Base-by-base conservation (phyloP, 306 rosid genomes). In the Cicer bijugum region DNA sequence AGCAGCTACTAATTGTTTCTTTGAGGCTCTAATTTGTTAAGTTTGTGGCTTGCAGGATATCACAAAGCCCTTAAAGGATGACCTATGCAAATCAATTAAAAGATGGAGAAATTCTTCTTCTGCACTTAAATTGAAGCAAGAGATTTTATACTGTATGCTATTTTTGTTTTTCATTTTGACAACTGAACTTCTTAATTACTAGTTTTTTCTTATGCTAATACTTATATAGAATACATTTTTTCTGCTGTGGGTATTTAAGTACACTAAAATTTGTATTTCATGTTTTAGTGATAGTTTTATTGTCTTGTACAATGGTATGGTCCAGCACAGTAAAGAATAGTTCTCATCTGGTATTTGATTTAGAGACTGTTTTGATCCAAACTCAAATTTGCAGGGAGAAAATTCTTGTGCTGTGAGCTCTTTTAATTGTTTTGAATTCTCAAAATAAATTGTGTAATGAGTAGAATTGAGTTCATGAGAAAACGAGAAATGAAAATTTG, bases 51-150 rank as follows among this genome's bases (percentile, higher is more conserved):
- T 84, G 81, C 76, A 94, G 99, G 99, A 94, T 81, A 91, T 94
- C 64, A 94, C 99, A 53, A 90, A 82, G 77, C 95, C 99, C 48
- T 75, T 94, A 82, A 83, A 82, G 76, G 97, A 89, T 70, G 96
- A 88, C 71, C 73, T 80, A 48, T 91, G 99, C 69, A 75, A 79
- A 87, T 85, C 93, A 71, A 86, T 94, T 51, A 94, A 91, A 84
- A 88, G 86, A 86, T 86, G 96, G 97, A 80, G 89, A 62, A 76
- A 85, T 80, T 91, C 95, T 67, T 94, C 92, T 85, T 91, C 99
- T 67, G 96, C 97, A 0, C 95, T 94, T 56, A 94, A 89, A 84
- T 74, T 94, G 88, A 94, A 88, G 91, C 99, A 89, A 82, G 88
- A 94, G 80, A 84, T 94, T 86, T 89, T 94, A 80, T 88, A 85